Evolutionary conservation across 1,139 yeast species (phyloP), one percentile per base, ranked within the genome.

Genomic region (Geotrichum citri-aurantii): DNA sequence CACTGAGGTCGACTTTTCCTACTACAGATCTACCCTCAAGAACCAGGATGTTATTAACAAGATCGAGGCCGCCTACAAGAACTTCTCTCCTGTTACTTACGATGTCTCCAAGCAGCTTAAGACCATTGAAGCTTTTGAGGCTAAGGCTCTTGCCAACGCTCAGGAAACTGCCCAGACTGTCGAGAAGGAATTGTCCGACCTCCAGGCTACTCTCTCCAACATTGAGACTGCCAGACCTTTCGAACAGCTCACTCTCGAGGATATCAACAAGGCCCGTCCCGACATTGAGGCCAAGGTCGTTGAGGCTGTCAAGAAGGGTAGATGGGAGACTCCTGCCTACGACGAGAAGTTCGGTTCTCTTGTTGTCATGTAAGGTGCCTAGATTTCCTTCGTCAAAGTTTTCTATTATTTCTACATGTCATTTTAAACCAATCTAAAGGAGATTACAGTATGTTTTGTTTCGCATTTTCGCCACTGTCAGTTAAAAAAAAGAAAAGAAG

Each of bases 251-350:
- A 92, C 97, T 59, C 93, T 92, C 63, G 97, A 91, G 64, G 99
- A 93, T 69, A 88, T 93, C 67, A 87, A 88, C 71, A 84, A 85
- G 81, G 98, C 97, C 65, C 88, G 93, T 79, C 97, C 99, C 69
- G 98, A 93, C 77, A 88, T 93, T 75, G 97, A 92, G 73, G 93
- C 89, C 70, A 93, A 93, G 86, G 97, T 92, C 69, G 83, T 81
- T 72, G 90, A 90, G 79, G 87, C 93, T 95, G 92, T 93, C 71
- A 85, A 87, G 84, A 87, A 91, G 82, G 97, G 97, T 77, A 88
- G 89, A 80, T 92, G 97, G 96, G 91, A 89, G 72, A 96, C 92
- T 69, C 98, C 99, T 70, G 97, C 97, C 70, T 93, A 93, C 85
- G 87, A 88, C 79, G 98, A 92, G 78, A 92, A 90, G 84, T 92